phyloP scores from a whole-genome alignment of 208 protist genomes.

The Jaenimonas drosophilae region DNA sequence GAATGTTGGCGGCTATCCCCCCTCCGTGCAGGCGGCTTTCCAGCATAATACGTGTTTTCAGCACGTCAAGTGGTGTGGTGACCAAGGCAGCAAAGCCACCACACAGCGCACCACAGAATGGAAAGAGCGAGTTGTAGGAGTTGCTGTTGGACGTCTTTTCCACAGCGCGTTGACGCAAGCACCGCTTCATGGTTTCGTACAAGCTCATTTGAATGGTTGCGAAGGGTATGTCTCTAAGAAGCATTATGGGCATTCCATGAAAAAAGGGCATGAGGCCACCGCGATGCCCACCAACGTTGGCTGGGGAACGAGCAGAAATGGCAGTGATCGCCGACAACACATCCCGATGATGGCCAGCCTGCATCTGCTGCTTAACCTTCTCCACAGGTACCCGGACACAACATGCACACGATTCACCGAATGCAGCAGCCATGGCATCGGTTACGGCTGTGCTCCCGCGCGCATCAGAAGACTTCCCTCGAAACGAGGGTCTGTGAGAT shows the following conservation, averaged over 20 bases:
- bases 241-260: slow-evolving; percentile 79
- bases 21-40: slow-evolving; percentile 7
- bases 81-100: slow-evolving; percentile 79
- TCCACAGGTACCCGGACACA: slow-evolving; percentile 85
- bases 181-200: slow-evolving; percentile 77
- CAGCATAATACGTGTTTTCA: slow-evolving; percentile 92
- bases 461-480: background rate
- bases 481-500: no score
- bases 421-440: slow-evolving; percentile 43
- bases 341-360: slow-evolving; percentile 49
- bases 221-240: slow-evolving; percentile 87
- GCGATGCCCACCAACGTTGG: slow-evolving; percentile 14
- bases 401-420: slow-evolving; percentile 77
- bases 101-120: slow-evolving; percentile 72
- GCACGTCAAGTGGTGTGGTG: slow-evolving; percentile 89
- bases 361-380: slow-evolving; percentile 89
- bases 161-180: no score
- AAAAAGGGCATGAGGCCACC: slow-evolving; percentile 47
- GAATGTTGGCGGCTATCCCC: no score
- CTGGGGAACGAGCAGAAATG: no score
- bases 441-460: background rate
- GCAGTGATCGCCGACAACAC: slow-evolving; percentile 38
- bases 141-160: slow-evolving; percentile 22
- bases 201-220: slow-evolving; percentile 88
- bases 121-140: slow-evolving; percentile 18